Base-by-base conservation (phyloP, 2,329 filamentous ascomycete genomes). In the Emmonsiellopsis sp. region DNA sequence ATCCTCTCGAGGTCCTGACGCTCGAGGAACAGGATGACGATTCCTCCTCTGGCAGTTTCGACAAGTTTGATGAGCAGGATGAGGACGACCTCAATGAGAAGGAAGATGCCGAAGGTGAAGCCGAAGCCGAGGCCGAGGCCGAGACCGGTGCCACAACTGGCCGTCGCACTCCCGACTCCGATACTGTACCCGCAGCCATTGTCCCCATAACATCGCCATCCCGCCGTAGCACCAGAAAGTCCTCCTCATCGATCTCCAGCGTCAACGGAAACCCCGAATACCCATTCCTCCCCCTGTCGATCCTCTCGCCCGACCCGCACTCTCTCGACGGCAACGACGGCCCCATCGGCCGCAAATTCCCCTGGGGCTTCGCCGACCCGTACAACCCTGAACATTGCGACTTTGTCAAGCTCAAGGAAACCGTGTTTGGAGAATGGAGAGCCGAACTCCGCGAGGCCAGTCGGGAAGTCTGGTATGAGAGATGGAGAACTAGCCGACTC, bases 351-450 rank as follows among this genome's bases (percentile, higher is more conserved):
- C 87, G 93, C 56, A 85, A 86, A 59, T 98, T 97, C 68, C 88
- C 93, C 0, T 98, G 93, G 93, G 93, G 93, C 6, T 94, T 96
- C 62, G 93, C 93, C 4, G 89, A 97, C 65, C 93, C 93, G 0
- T 91, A 93, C 74, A 85, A 97, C 63, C 78, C 84, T 33, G 82
- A 87, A 62, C 93, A 98, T 73, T 98, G 93, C 72, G 93, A 98
- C 71, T 98, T 96, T 69, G 77, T 87, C 53, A 85, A 86, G 57
- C 79, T 98, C 60, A 93, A 93, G 72, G 91, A 97, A 55, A 85
- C 86, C 6, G 87, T 98, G 34, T 98, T 98, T 69, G 84, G 77
- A 59, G 92, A 97, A 65, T 98, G 93, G 93, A 86, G 92, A 49
- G 81, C 81, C 43, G 93, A 98, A 67, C 77, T 98, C 56, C 86